phyloP scores from a whole-genome alignment of 495 filamentous ascomycete genomes.

The Penicillium cataractarum region DNA sequence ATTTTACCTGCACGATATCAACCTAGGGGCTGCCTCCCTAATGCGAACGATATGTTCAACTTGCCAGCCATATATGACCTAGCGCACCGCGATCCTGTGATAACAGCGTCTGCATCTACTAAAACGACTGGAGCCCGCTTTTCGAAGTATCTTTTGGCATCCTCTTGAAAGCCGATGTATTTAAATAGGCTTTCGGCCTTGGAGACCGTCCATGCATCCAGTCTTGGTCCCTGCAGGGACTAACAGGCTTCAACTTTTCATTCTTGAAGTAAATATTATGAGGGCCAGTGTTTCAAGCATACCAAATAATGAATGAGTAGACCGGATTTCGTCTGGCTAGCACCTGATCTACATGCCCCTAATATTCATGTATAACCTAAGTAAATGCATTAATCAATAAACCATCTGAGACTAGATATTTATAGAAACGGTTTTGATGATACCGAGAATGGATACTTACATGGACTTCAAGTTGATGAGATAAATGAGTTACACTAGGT shows the following conservation, averaged over 20 bases:
- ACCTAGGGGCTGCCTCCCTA: not conserved
- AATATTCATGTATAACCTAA: conserved; percentile 5
- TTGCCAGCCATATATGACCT: not conserved
- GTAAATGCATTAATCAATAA: too few relatives aligned
- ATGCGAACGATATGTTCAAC: not conserved
- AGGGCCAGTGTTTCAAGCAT: not conserved
- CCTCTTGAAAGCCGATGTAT: not conserved
- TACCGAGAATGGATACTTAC: not conserved
- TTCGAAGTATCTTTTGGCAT: not conserved
- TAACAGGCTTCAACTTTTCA: conserved; percentile 5
- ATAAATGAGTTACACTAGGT: not conserved
- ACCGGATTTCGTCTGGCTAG: conserved; percentile 18
- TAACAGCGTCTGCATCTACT: too few relatives aligned
- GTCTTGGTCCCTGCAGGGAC: conserved; percentile 11
- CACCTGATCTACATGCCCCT: conserved; percentile 22
- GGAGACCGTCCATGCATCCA: not conserved
- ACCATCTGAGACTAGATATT: too few relatives aligned
- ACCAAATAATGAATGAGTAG: conserved; percentile 7
- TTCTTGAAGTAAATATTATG: conserved; percentile 7
- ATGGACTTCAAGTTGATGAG: not conserved
- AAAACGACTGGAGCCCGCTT: not conserved
- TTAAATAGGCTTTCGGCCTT: not conserved
- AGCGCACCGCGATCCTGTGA: too few relatives aligned
- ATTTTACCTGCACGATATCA: not conserved
- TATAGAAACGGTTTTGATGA: not conserved